A percentile compares a stretch with the other conserved stretches of the same genome.
Evolutionary conservation across 805 yeast genomes (phyloP).

Genomic region (Sugiyamaella chiloensis): DNA sequence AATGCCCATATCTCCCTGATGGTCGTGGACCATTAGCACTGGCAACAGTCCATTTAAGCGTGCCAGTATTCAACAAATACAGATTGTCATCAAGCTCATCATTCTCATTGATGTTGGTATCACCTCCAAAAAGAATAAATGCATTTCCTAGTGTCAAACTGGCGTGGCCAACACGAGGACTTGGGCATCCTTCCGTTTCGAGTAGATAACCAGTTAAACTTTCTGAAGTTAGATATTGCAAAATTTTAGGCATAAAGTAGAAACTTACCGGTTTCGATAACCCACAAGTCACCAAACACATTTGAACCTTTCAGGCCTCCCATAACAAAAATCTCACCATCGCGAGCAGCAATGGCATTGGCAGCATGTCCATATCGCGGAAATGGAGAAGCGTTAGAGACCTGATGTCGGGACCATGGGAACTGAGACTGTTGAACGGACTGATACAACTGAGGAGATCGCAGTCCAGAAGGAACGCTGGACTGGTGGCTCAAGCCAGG

Average conservation of each 20-base stretch:
- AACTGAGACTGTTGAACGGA: conserved; percentile 19
- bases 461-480: background rate
- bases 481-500: conserved; percentile 14
- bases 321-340: conserved; percentile 80
- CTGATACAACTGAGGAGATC: background rate
- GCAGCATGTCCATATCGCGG: conserved; percentile 94
- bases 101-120: conserved; percentile 65
- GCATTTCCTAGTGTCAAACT: conserved; percentile 92
- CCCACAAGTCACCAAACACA: conserved; percentile 96
- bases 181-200: conserved; percentile 76
- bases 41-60: conserved; percentile 77
- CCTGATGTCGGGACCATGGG: conserved; percentile 35
- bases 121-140: conserved; percentile 94
- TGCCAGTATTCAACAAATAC: conserved; percentile 77
- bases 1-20: conserved; percentile 91
- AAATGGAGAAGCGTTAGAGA: conserved; percentile 63
- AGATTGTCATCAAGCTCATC: conserved; percentile 85
- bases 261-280: conserved; percentile 65
- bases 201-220: conserved; percentile 50
- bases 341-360: conserved; percentile 69
- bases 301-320: conserved; percentile 93
- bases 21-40: conserved; percentile 75
- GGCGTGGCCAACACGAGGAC: conserved; percentile 96
- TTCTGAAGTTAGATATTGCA: too few relatives aligned
- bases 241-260: too few relatives aligned